These are phyloP conservation scores for Brassica rapa DNA, from an alignment of 345 rosid species.

Conservation along the genomic window DNA sequence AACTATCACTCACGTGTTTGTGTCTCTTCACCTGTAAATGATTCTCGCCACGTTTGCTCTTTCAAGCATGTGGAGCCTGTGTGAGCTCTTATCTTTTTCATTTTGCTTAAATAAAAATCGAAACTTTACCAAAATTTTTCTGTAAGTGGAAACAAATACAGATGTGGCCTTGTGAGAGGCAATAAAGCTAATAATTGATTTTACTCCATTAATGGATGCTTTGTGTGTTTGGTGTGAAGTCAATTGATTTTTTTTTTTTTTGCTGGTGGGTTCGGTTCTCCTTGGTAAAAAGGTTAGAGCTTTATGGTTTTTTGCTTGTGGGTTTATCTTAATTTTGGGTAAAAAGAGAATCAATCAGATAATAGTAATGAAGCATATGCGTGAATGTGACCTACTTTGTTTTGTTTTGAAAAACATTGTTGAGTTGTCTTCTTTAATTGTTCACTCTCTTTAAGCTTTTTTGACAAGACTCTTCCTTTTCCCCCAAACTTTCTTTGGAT, in stretches of 20 bases:
- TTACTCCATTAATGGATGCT: conserved; percentile 44
- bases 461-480: conserved; percentile 15
- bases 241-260: conserved; percentile 19
- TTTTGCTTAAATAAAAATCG: conserved; percentile 7
- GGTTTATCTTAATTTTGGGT: conserved; percentile 44
- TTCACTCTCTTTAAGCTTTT: conserved; percentile 15
- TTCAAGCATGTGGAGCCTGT: conserved; percentile 23
- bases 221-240: conserved; percentile 30
- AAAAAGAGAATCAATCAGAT: conserved; percentile 24
- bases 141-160: conserved; percentile 17
- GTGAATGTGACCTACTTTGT: conserved; percentile 53
- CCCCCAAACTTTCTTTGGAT: conserved; percentile 19
- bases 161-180: conserved; percentile 2
- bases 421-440: conserved; percentile 37
- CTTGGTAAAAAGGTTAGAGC: conserved; percentile 16
- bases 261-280: conserved; percentile 18
- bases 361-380: conserved; percentile 55
- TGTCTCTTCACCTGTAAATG: conserved; percentile 43
- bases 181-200: conserved; percentile 39
- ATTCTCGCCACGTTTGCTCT: conserved; percentile 42
- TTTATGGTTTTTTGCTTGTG: conserved; percentile 25
- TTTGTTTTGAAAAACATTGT: conserved; percentile 40
- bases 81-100: neutral
- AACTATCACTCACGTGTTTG: conserved; percentile 42
- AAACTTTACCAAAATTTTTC: neutral